Conservation (phyloP, 2,329 filamentous ascomycete species). For the Blumeria graminis region DNA sequence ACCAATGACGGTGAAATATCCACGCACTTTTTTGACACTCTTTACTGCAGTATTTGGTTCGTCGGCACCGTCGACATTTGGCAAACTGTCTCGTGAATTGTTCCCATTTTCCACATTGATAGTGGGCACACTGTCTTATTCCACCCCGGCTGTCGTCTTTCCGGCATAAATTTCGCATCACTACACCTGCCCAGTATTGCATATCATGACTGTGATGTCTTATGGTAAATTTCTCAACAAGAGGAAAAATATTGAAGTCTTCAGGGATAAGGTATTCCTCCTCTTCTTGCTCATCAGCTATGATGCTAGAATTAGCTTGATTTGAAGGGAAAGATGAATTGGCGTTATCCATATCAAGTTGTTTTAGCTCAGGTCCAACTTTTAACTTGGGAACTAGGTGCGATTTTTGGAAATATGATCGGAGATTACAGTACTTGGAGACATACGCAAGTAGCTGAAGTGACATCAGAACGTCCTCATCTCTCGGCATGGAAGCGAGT, state of each 20-base stretch:
- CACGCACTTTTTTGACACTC: constrained; percentile 98
- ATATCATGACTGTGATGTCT: constrained; percentile 88
- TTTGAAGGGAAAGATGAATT: constrained; percentile 14
- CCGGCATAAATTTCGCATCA: constrained; percentile 94
- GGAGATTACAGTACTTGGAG: constrained; percentile 92
- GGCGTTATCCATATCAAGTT: constrained; percentile 47
- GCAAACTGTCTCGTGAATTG: constrained; percentile 91
- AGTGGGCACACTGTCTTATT: constrained; percentile 92
- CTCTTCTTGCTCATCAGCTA: constrained; percentile 21
- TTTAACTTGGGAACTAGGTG: constrained; percentile 82
- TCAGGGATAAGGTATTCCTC: constrained; percentile 74
- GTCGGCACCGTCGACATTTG: constrained; percentile 84
- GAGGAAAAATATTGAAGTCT: constrained; percentile 92
- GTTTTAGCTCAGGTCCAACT: constrained; percentile 62
- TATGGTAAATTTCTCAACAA: constrained; percentile 96
- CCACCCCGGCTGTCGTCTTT: constrained; percentile 90
- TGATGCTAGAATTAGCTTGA: too few relatives aligned
- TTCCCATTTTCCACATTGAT: constrained; percentile 96
- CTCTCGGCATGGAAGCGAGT: constrained; percentile 75
- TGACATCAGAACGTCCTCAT: constrained; percentile 96
- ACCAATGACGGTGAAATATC: constrained; percentile 98
- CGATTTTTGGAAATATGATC: constrained; percentile 84
- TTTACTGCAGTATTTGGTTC: constrained; percentile 98
- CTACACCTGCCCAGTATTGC: constrained; percentile 98
- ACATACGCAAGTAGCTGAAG: constrained; percentile 91